Conservation (phyloP, 352 stramenopile species). For the Phytopythium chamaehyphon region DNA sequence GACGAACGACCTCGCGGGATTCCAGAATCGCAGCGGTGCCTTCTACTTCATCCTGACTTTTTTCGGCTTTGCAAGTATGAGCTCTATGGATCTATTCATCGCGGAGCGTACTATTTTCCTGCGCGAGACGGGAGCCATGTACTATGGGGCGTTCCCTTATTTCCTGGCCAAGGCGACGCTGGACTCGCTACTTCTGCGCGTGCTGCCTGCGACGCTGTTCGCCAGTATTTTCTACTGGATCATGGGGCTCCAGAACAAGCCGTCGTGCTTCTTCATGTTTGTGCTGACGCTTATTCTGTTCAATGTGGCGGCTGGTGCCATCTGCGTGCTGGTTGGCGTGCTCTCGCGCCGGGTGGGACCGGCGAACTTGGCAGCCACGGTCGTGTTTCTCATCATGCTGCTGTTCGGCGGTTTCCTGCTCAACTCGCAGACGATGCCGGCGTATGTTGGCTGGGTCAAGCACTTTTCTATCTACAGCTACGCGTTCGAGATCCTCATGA, state of each 20-base stretch:
- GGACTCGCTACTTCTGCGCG: constrained; percentile 67
- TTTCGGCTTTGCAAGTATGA: constrained; percentile 82
- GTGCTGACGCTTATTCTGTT: constrained; percentile 71
- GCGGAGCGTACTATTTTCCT: constrained; percentile 70
- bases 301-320: constrained; percentile 70
- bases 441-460: constrained; percentile 63
- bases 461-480: constrained; percentile 86
- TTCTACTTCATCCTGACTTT: constrained; percentile 88
- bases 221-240: constrained; percentile 87
- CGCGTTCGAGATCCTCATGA: constrained; percentile 86
- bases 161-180: constrained; percentile 73
- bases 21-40: constrained; percentile 80
- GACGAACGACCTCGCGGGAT: constrained; percentile 75
- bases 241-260: constrained; percentile 69
- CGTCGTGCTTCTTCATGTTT: constrained; percentile 64
- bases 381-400: constrained; percentile 78
- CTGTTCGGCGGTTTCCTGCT: constrained; percentile 87
- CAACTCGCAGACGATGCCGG: constrained; percentile 77
- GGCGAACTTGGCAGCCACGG: constrained; percentile 68
- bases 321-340: constrained; percentile 72
- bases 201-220: constrained; percentile 73
- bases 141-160: constrained; percentile 77
- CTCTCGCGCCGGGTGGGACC: constrained; percentile 56
- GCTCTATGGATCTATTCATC: constrained; percentile 85
- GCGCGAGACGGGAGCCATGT: constrained; percentile 71